Base-by-base conservation (phyloP, 1,284 basidiomycete genomes). In the Ustilago lituana region DNA sequence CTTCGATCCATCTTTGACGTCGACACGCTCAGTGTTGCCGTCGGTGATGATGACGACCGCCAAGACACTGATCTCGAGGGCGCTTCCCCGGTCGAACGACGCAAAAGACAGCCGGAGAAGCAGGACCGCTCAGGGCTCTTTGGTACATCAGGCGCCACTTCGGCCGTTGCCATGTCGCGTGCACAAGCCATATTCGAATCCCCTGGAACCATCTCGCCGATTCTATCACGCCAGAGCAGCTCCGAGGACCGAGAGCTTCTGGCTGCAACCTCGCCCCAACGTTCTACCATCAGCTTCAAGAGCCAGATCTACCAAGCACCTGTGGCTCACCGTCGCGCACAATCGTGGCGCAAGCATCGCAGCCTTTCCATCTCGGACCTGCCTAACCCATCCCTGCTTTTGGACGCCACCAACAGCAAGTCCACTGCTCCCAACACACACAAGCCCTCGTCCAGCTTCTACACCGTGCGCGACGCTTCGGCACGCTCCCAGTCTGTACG, bases 1-100 rank as follows among this genome's bases (percentile, higher is more conserved):
- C 52, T 76, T 29, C 45, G 71, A 23, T 70, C 66, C 47, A 76
- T 76, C 43, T 76, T 76, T 61, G 73, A 76, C 37, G 73, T 76
- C 23, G 73, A 76, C 33, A 58, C 67, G 4, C 52, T 70, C 11
- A 60, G 66, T 19, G 37, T 23, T 12, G 53, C 46, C 3, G 46
- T 47, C 29, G 54, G 62, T n/a, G 58, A 47, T 29, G 23, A 50
- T 9, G 46, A 54, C 12, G 33, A 40, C 24, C 20, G 35, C 3
- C n/a, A n/a, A n/a, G n/a, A n/a, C n/a, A n/a, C n/a, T n/a, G 60
- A 72, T 35, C 53, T 67, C 12, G 68, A 72, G 35, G 49, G 45
- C 11, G 59, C 59, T 19, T 57, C 65, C 1, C 36, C 57, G 6
- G 22, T 41, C n/a, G 23, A 46, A 20, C 46, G 24, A n/a, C 20